Base-by-base conservation (phyloP, 257 asterid species). In the Vinca minor region DNA sequence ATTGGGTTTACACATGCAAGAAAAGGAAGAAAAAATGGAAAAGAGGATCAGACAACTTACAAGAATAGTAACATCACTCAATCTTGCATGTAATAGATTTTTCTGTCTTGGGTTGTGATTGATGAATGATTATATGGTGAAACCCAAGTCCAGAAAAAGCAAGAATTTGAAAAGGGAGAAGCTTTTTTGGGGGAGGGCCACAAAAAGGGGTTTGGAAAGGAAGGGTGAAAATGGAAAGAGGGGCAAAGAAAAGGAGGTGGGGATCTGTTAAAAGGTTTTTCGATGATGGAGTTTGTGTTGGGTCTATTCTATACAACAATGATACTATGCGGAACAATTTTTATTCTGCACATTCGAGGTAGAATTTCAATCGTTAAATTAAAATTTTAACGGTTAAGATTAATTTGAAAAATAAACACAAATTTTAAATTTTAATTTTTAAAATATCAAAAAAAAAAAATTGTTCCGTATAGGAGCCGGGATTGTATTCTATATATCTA, bases 211-310 rank as follows among this genome's bases (percentile, higher is more conserved):
- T 63, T 70, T 34, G 10, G 28, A 21, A 31, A 28, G 26, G 17
- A 47, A 62, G 46, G 20, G 28, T 45, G 15, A 26, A 21, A 12
- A 31, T 4, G 41, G 17, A 50, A 38, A 25, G 23, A 29, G 14
- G 25, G 61, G 46, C 6, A 25, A n/a, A 39, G 13, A 38, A 38
- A 11, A 38, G 42, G 56, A 29, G 23, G 49, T 69, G 62, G 76
- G 67, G 67, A 66, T 65, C 71, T 48, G 67, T 25, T 3, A 41
- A 61, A 62, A 74, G 64, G 64, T 45, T 50, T 26, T 14, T 35
- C n/a, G 63, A 60, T 70, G 67, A 67, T 42, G 75, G 57, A 12
- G 20, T 8, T 53, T 11, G 17, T 5, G 5, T 34, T 34, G 17
- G 15, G 49, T 42, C 36, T 41, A 41, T 23, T 28, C 47, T 38